A percentile compares a stretch with the other conserved stretches of the same genome.
Evolutionary conservation across 2,329 filamentous ascomycete genomes (phyloP).

Genomic region (Drechslerella dactyloides): DNA sequence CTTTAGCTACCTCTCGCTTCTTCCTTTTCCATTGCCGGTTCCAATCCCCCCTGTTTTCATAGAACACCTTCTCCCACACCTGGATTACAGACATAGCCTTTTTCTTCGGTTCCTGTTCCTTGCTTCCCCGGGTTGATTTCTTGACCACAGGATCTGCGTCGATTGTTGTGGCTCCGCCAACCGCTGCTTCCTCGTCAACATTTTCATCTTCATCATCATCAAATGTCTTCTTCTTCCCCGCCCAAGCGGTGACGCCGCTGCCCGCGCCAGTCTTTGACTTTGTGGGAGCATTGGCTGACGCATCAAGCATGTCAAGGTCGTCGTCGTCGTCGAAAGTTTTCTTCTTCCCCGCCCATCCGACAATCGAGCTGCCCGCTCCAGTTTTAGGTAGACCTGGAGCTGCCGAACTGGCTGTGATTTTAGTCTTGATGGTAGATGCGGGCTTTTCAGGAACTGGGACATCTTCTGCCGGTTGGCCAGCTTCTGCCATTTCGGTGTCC

Average conservation of each 20-base stretch:
- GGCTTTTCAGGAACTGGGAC: constrained; percentile 21
- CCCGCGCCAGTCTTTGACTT: constrained; percentile 42
- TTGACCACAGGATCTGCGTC: not conserved
- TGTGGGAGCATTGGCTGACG: not conserved
- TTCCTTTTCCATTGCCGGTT: constrained; percentile 72
- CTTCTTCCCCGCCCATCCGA: constrained; percentile 45
- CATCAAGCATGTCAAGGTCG: constrained; percentile 25
- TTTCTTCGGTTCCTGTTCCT: constrained; percentile 51
- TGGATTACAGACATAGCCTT: constrained; percentile 31
- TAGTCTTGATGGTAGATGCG: not conserved
- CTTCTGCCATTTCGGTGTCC: constrained; percentile 57
- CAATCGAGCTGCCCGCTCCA: constrained; percentile 36
- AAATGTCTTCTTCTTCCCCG: constrained; percentile 48
- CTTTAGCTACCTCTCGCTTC: constrained; percentile 69
- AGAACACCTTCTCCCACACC: constrained; percentile 67
- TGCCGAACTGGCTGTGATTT: not conserved
- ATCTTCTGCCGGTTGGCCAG: constrained; percentile 7
- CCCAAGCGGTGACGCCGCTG: constrained; percentile 46
- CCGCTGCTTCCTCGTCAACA: not conserved
- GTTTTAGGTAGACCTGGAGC: constrained; percentile 13
- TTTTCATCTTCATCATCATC: constrained; percentile 27
- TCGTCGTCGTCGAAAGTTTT: constrained; percentile 34
- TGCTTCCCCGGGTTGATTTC: constrained; percentile 38
- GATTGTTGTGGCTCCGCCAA: not conserved
- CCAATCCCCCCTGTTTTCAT: constrained; percentile 69